Conservation (phyloP, 805 yeast species). For the Nakazawaea holstii region DNA sequence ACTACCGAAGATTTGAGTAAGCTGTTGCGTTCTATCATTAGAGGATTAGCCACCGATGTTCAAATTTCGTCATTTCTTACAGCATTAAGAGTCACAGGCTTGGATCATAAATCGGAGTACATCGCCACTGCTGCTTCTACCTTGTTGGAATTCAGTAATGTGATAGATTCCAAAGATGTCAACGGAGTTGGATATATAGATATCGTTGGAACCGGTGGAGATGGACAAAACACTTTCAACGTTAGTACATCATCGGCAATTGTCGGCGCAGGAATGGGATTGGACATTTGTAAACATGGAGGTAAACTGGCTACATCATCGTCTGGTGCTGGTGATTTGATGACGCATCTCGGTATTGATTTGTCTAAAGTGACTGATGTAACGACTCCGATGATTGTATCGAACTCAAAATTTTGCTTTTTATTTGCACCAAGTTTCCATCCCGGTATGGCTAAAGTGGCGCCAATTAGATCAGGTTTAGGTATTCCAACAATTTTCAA, state of each 20-base stretch:
- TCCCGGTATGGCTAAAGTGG: slow-evolving; percentile 83
- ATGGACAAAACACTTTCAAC: slow-evolving; percentile 94
- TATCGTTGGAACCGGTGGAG: slow-evolving; percentile 99
- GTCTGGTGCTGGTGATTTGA: slow-evolving; percentile 91
- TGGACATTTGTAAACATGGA: slow-evolving; percentile 89
- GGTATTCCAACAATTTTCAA: slow-evolving; percentile 95
- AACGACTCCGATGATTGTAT: slow-evolving; percentile 56
- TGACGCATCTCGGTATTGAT: slow-evolving; percentile 79
- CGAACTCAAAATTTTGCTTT: slow-evolving; percentile 52
- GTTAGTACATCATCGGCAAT: slow-evolving; percentile 94
- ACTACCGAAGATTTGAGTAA: slow-evolving; percentile 58
- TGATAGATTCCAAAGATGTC: slow-evolving; percentile 39
- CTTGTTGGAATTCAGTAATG: slow-evolving; percentile 57
- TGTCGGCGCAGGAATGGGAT: slow-evolving; percentile 83
- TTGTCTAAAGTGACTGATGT: slow-evolving; percentile 57
- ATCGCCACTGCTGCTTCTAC: slow-evolving; percentile 84
- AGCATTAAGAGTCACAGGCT: slow-evolving; percentile 62
- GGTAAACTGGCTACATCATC: slow-evolving; percentile 93
- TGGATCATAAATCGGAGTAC: slow-evolving; percentile 76
- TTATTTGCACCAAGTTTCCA: slow-evolving; percentile 94
- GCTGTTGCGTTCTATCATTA: slow-evolving; percentile 58
- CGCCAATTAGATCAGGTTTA: slow-evolving; percentile 64
- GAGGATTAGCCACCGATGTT: slow-evolving; percentile 56
- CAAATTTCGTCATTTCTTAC: slow-evolving; percentile 79
- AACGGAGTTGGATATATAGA: slow-evolving; percentile 60